Evolutionary conservation across 2,329 filamentous ascomycete species (phyloP).

Genomic region (Phaeosphaeriaceae sp.): DNA sequence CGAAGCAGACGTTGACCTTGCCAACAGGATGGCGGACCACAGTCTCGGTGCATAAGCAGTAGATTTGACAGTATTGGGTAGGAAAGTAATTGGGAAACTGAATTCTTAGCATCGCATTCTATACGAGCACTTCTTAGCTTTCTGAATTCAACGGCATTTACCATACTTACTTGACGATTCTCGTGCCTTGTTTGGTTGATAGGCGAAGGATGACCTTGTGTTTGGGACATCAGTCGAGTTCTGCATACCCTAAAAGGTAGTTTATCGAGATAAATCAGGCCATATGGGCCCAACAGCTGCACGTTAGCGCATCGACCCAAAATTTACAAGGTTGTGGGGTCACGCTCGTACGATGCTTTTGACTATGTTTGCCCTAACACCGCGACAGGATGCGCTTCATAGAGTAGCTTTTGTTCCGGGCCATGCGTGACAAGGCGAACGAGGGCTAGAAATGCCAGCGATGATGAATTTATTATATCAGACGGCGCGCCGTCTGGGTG

Average conservation of each 20-base stretch:
- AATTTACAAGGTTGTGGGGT: slow-evolving; percentile 10
- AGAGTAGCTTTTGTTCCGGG: background rate
- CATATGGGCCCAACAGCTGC: slow-evolving; percentile 18
- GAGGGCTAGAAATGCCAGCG: background rate
- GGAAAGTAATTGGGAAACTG: too few species aligned
- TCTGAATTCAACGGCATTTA: background rate
- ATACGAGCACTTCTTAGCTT: background rate
- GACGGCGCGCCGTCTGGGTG: background rate
- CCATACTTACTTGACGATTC: background rate
- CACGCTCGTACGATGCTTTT: slow-evolving; percentile 16
- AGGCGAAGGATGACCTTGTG: background rate
- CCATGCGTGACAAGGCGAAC: background rate
- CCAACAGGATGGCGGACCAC: slow-evolving; percentile 20
- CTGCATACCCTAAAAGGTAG: slow-evolving; percentile 7
- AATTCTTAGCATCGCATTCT: too few species aligned
- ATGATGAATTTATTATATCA: too few species aligned
- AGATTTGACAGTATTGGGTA: background rate
- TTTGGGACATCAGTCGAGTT: slow-evolving; percentile 13
- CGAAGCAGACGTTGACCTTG: slow-evolving; percentile 15
- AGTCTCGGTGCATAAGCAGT: slow-evolving; percentile 20
- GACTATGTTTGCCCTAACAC: background rate
- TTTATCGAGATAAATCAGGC: background rate
- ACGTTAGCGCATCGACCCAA: slow-evolving; percentile 7
- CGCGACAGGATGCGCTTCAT: background rate
- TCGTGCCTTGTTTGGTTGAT: background rate